Conservation (phyloP, 2,329 filamentous ascomycete genomes). For the Cryoendolithus antarcticus region DNA sequence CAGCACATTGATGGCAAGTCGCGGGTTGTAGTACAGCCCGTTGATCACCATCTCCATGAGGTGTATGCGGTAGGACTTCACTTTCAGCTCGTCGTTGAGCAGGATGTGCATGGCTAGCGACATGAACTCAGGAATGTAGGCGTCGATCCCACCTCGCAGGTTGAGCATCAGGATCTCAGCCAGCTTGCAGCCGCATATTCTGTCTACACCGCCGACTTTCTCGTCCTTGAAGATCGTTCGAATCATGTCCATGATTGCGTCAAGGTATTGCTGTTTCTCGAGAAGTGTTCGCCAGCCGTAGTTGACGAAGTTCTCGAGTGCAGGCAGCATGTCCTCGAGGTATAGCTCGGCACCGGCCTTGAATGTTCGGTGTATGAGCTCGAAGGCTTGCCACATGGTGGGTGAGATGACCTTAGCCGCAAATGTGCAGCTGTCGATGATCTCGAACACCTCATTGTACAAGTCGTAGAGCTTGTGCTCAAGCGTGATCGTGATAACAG, state of each 20-base stretch:
- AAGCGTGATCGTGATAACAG: slow-evolving; percentile 86
- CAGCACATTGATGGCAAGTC: slow-evolving; percentile 72
- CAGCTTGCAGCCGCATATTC: slow-evolving; percentile 94
- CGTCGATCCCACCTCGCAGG: slow-evolving; percentile 75
- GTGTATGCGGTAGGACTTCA: slow-evolving; percentile 90
- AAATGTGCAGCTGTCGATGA: slow-evolving; percentile 98
- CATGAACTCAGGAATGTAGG: slow-evolving; percentile 79
- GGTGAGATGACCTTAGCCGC: slow-evolving; percentile 89
- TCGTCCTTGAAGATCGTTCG: slow-evolving; percentile 86
- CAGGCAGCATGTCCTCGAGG: slow-evolving; percentile 96
- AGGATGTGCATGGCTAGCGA: slow-evolving; percentile 78
- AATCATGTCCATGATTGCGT: slow-evolving; percentile 87
- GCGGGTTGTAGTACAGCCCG: slow-evolving; percentile 90
- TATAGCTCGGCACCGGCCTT: slow-evolving; percentile 95
- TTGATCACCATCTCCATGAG: slow-evolving; percentile 99
- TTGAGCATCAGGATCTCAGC: slow-evolving; percentile 96
- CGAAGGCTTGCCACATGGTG: slow-evolving; percentile 98
- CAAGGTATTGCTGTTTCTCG: slow-evolving; percentile 74
- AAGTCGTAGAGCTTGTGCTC: slow-evolving; percentile 97
- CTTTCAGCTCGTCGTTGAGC: slow-evolving; percentile 61
- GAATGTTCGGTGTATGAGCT: slow-evolving; percentile 92
- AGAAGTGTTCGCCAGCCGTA: slow-evolving; percentile 73
- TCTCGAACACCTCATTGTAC: slow-evolving; percentile 98
- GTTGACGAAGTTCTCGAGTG: slow-evolving; percentile 93
- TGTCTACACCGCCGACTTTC: slow-evolving; percentile 84